Percentiles rank a stretch among this genome's conserved stretches.
Conservation (phyloP, 2,329 filamentous ascomycete species). For the Thermochaetoides dissita region DNA sequence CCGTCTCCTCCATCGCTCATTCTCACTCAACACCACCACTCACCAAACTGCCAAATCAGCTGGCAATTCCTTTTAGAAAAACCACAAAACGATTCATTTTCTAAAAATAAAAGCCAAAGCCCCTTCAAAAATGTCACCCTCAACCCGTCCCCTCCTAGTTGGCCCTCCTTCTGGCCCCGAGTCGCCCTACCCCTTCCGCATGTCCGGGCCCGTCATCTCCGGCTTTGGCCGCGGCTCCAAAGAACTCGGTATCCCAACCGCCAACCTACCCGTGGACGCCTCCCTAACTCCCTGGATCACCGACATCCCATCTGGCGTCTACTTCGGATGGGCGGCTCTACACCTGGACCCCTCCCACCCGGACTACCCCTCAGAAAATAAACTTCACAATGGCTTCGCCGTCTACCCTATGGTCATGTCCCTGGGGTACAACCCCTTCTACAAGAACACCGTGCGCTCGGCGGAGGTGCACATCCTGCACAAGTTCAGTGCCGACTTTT, state of each 20-base stretch:
- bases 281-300: slow-evolving; percentile 45
- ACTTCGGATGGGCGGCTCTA: slow-evolving; percentile 83
- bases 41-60: not conserved
- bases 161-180: slow-evolving; percentile 62
- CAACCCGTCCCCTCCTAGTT: slow-evolving; percentile 50
- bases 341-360: slow-evolving; percentile 38
- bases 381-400: slow-evolving; percentile 1
- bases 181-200: slow-evolving; percentile 65
- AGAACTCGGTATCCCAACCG: slow-evolving; percentile 94
- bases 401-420: slow-evolving; percentile 82
- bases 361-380: slow-evolving; percentile 16
- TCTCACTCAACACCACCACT: not conserved
- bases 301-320: slow-evolving; percentile 63
- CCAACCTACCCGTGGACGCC: slow-evolving; percentile 68
- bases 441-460: slow-evolving; percentile 75
- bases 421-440: slow-evolving; percentile 95
- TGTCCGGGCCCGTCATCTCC: slow-evolving; percentile 78
- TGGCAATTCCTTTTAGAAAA: not conserved
- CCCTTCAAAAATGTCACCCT: slow-evolving; percentile 4
- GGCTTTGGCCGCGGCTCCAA: slow-evolving; percentile 90
- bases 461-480: slow-evolving; percentile 87
- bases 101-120: too few species aligned
- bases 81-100: too few species aligned
- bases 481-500: slow-evolving; percentile 67
- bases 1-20: not conserved